Conservation (phyloP, 257 asterid species). For the Eucommia ulmoides region DNA sequence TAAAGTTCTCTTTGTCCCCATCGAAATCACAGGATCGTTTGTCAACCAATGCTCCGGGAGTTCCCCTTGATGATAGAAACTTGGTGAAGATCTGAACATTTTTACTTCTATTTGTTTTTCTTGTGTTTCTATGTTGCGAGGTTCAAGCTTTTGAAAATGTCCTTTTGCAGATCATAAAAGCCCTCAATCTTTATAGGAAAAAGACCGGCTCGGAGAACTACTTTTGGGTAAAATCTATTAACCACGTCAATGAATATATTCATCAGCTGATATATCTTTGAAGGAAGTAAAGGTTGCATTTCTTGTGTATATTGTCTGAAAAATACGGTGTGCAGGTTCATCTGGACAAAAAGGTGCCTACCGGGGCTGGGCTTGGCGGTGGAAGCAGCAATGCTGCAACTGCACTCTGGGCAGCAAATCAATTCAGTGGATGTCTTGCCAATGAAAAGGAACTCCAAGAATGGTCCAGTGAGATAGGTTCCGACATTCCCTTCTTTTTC, state of each 20-base stretch:
- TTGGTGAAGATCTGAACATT: constrained; percentile 34
- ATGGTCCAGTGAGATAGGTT: constrained; percentile 96
- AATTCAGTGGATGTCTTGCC: constrained; percentile 73
- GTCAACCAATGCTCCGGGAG: constrained; percentile 70
- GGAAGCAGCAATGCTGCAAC: constrained; percentile 99
- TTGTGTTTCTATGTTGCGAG: neutral
- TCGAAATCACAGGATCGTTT: constrained; percentile 69
- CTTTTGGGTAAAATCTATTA: constrained; percentile 53
- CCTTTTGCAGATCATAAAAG: constrained; percentile 82
- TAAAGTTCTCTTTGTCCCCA: constrained; percentile 78
- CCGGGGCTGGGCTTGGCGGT: constrained; percentile 99
- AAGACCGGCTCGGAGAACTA: constrained; percentile 68
- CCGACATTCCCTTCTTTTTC: constrained; percentile 92
- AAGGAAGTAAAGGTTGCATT: neutral
- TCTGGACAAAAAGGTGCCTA: constrained; percentile 91
- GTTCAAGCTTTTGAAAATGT: constrained; percentile 6
- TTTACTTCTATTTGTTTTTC: constrained; percentile 5
- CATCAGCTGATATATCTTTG: neutral
- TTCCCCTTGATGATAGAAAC: constrained; percentile 74
- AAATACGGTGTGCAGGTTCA: constrained; percentile 46
- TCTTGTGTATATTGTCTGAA: no score
- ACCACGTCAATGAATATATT: neutral
- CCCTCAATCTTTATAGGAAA: constrained; percentile 84
- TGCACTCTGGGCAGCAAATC: constrained; percentile 99
- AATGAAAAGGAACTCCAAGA: constrained; percentile 84